Percentiles rank a stretch among this genome's conserved stretches.
Conservation (phyloP, 2,329 filamentous ascomycete genomes). For the Coniochaeta sp. region DNA sequence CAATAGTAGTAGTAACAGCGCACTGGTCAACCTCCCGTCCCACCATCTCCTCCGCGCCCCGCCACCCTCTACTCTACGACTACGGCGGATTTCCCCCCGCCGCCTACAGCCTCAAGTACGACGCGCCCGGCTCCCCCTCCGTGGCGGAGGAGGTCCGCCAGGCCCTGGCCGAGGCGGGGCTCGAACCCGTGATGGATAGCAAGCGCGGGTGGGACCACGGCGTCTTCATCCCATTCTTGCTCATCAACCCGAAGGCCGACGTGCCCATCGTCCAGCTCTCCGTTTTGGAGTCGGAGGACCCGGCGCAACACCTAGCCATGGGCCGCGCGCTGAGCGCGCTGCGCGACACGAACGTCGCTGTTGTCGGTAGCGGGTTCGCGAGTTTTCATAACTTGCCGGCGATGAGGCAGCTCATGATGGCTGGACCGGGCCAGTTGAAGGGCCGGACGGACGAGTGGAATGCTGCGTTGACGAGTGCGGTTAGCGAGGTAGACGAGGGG, state of each 20-base stretch:
- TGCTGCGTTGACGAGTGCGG: conserved; percentile 32
- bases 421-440: conserved; percentile 17
- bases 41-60: conserved; percentile 39
- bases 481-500: conserved; percentile 22
- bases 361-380: conserved; percentile 54
- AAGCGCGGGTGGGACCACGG: conserved; percentile 48
- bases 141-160: conserved; percentile 41
- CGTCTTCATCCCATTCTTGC: conserved; percentile 51
- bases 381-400: conserved; percentile 47
- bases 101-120: conserved; percentile 47
- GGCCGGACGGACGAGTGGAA: conserved; percentile 35
- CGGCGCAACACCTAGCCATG: conserved; percentile 40
- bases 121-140: conserved; percentile 46
- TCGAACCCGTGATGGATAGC: conserved; percentile 16
- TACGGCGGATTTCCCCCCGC: conserved; percentile 53
- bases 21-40: conserved; percentile 47
- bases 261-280: conserved; percentile 51
- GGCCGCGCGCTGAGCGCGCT: conserved; percentile 44
- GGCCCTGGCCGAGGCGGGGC: conserved; percentile 38
- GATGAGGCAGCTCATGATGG: conserved; percentile 30
- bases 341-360: conserved; percentile 46
- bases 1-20: conserved; percentile 50
- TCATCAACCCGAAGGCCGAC: conserved; percentile 43
- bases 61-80: conserved; percentile 46
- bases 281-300: conserved; percentile 44